Evolutionary conservation across 2,329 filamentous ascomycete genomes (phyloP), one percentile per base, ranked within the genome.

Genomic region (Pezicula rhizophila): DNA sequence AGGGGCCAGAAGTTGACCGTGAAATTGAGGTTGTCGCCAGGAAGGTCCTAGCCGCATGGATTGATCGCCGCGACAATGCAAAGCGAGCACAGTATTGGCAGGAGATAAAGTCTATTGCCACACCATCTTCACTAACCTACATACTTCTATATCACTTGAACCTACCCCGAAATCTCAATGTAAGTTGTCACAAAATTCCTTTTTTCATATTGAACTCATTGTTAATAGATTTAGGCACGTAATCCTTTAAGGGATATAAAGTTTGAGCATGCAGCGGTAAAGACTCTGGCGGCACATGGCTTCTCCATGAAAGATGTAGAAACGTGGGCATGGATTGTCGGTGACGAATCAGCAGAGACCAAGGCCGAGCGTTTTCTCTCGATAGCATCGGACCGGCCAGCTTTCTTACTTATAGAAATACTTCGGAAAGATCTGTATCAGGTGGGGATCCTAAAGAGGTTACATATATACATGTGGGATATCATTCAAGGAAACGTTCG

Each of bases 241-340:
- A 12, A 31, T 3, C 4, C 20, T 45, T 6, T n/a, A 31, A 15
- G 20, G 11, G n/a, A 20, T 39, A 39, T 34, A n/a, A 18, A 40
- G 8, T 14, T 41, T 34, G 48, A 53, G n/a, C 46, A 38, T 23
- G 12, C 17, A 4, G 42, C 44, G 2, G 8, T 23, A 5, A 18
- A 6, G 31, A 47, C 39, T 25, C 50, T 62, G 17, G 15, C 46
- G 33, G 34, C 18, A n/a, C 49, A 49, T 15, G 54, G 54, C 10
- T 52, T 57, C 14, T 45, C 44, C 18, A 39, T 47, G 17, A 15
- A 50, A 20, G 60, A 66, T 53, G 45, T 66, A 18, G 34, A 48
- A 2, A n/a, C 48, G 28, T 66, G 63, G 63, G 53, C 53, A 25
- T 60, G 57, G 51, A 54, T 65, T 43, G 14, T 65, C 2, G 48